A percentile compares a stretch with the other conserved stretches of the same genome.
These are phyloP conservation scores for Mycena metata DNA, from an alignment of 768 basidiomycete species.

Conservation along the genomic window DNA sequence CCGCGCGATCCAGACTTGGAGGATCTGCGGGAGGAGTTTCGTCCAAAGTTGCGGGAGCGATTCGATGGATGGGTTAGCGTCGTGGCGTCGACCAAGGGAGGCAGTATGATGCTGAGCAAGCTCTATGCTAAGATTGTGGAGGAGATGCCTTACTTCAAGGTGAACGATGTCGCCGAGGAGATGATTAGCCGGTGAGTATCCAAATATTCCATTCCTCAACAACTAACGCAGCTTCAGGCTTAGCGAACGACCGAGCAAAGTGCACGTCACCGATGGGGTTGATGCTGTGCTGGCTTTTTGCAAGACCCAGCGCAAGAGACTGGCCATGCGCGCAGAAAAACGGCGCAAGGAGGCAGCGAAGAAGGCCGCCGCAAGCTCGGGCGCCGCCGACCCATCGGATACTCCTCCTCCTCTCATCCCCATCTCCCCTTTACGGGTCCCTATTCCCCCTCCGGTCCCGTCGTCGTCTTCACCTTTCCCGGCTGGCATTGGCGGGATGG, in stretches of 20 bases:
- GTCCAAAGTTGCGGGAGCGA: conserved; percentile 67
- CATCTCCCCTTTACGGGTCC: conserved; percentile 13
- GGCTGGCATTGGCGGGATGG: conserved; percentile 42
- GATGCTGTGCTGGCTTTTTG: conserved; percentile 63
- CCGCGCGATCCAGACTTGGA: conserved; percentile 68
- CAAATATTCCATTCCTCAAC: neutral
- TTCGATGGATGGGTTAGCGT: conserved; percentile 70
- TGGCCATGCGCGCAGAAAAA: conserved; percentile 41
- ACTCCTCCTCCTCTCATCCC: conserved; percentile 10
- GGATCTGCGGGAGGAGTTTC: conserved; percentile 71
- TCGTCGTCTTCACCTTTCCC: conserved; percentile 16
- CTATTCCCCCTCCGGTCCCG: conserved; percentile 1
- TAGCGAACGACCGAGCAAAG: conserved; percentile 67
- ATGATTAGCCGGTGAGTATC: conserved; percentile 65
- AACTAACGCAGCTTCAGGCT: conserved; percentile 52
- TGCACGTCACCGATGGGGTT: conserved; percentile 65
- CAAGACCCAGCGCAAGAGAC: conserved; percentile 62
- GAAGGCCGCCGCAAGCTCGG: conserved; percentile 29
- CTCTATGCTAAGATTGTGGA: conserved; percentile 61
- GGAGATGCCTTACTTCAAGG: conserved; percentile 70
- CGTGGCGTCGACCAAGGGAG: conserved; percentile 55
- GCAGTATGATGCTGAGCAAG: conserved; percentile 50
- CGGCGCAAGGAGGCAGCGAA: conserved; percentile 37
- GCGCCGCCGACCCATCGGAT: neutral
- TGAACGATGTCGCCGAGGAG: conserved; percentile 65